Base-by-base conservation (phyloP, 2,329 filamentous ascomycete species). In the Neofusicoccum sp. region DNA sequence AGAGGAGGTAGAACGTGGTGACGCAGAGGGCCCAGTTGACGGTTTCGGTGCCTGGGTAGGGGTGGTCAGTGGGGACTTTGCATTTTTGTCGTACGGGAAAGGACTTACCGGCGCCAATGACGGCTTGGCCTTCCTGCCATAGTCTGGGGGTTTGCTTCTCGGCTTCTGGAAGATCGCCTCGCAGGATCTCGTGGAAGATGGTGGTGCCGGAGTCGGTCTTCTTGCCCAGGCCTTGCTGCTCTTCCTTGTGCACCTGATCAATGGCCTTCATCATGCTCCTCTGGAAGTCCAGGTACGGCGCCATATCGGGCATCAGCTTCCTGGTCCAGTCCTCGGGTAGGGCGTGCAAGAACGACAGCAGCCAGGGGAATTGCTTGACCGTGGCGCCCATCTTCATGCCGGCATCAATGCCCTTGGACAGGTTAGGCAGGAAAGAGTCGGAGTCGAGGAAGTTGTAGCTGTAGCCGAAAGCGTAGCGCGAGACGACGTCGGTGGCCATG, bases 31-130 rank as follows among this genome's bases (percentile, higher is more conserved):
- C 68, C 67, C 71, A 72, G 9, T 70, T 71, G 0, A 72, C 75
- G 0, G 78, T 81, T 43, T 78, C 72, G 9, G 74, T 76, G 3
- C 77, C 61, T 79, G 4, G 76, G 78, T 1, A 67, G 67, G 9
- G 73, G 67, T 1, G 22, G 76, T 39, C 36, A 31, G 37, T 39
- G 49, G 16, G 12, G 22, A 22, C 43, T 5, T 6, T 33, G 56
- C n/a, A n/a, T 9, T 41, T 29, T 36, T 29, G 4, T 39, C 9
- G 1, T 69, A 6, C 11, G 66, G 7, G 37, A 12, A 11, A 16
- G 6, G 12, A 41, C 52, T 16, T 50, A 37, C 67, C 67, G 16
- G 47, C 61, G 14, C 65, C 66, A 1, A 66, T 70, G 43, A 64
- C 61, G 22, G 56, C 41, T 31, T 65, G 64, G 6, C 48, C 64